Evolutionary conservation across 345 rosid genomes (phyloP).

Genomic region (Lumnitzera littorea): DNA sequence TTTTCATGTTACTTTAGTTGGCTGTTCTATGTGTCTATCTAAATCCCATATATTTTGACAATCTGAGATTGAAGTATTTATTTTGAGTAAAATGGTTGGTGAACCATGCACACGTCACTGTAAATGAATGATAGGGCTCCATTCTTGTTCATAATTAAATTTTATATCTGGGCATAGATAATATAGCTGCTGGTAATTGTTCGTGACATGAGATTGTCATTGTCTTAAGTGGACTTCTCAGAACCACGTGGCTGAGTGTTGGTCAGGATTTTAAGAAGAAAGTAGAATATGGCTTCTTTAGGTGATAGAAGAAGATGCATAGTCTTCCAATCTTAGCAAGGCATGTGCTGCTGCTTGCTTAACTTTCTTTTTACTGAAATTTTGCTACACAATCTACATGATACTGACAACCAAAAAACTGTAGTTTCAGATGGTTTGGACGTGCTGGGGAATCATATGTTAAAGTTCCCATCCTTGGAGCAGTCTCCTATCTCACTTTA

Average conservation of each 20-base stretch:
- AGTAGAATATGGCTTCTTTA: too few relatives aligned
- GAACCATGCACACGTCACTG: not conserved
- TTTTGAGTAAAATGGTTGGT: not conserved
- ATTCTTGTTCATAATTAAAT: too few relatives aligned
- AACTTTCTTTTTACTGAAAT: not conserved
- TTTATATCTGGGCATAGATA: too few relatives aligned
- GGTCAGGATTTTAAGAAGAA: too few relatives aligned
- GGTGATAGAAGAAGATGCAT: too few relatives aligned
- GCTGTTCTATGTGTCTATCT: too few relatives aligned
- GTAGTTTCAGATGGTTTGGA: slow-evolving; percentile 90
- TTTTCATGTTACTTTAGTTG: too few relatives aligned
- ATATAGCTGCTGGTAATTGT: too few relatives aligned
- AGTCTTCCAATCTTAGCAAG: not conserved
- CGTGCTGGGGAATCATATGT: slow-evolving; percentile 67
- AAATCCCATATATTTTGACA: not conserved
- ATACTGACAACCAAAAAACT: slow-evolving; percentile 34
- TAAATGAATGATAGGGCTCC: not conserved
- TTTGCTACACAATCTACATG: not conserved
- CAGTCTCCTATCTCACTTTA: slow-evolving; percentile 78
- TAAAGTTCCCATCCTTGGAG: slow-evolving; percentile 78
- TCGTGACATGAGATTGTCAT: too few relatives aligned
- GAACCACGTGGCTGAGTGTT: too few relatives aligned
- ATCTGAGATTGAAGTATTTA: not conserved
- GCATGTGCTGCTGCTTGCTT: not conserved
- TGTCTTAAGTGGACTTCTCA: too few relatives aligned